These are phyloP conservation scores for Hyphopichia pseudoburtonii DNA, from an alignment of 1,139 yeast species.

Conservation along the genomic window DNA sequence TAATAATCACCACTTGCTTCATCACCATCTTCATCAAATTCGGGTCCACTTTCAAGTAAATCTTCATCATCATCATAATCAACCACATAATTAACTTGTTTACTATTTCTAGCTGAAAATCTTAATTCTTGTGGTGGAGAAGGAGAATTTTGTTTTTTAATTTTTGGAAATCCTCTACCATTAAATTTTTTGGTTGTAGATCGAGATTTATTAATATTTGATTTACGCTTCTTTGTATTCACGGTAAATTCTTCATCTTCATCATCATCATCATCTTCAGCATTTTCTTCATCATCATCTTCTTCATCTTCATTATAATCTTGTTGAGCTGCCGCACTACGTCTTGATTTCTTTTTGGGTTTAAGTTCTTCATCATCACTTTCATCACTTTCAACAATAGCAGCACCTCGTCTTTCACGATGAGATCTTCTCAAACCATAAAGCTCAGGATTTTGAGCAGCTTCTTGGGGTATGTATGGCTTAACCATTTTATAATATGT, in stretches of 20 bases:
- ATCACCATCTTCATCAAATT: slow-evolving; percentile 33
- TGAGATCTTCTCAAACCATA: slow-evolving; percentile 90
- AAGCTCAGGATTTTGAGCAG: slow-evolving; percentile 73
- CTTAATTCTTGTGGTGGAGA: slow-evolving; percentile 50
- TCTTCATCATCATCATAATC: slow-evolving; percentile 70
- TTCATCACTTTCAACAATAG: slow-evolving; percentile 42
- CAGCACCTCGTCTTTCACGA: slow-evolving; percentile 55
- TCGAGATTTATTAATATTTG: slow-evolving; percentile 13
- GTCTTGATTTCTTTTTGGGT: slow-evolving; percentile 7
- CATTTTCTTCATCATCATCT: slow-evolving; percentile 26
- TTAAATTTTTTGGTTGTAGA: slow-evolving; percentile 12
- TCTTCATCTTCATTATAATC: slow-evolving; percentile 24
- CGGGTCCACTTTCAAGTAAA: slow-evolving; percentile 57
- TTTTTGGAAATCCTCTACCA: slow-evolving; percentile 9
- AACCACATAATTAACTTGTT: slow-evolving; percentile 71
- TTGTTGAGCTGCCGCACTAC: slow-evolving; percentile 18
- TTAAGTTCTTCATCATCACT: slow-evolving; percentile 32
- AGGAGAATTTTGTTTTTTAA: slow-evolving; percentile 14
- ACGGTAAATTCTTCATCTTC: slow-evolving; percentile 31
- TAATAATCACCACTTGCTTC: slow-evolving; percentile 36
- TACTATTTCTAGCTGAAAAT: slow-evolving; percentile 74
- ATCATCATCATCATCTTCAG: slow-evolving; percentile 28
- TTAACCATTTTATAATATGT: too few species aligned
- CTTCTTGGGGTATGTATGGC: slow-evolving; percentile 37
- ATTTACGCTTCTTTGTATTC: slow-evolving; percentile 17